Percentiles rank a stretch among this genome's conserved stretches.
These are phyloP conservation scores for Botryotinia calthae DNA, from an alignment of 2,329 filamentous ascomycete genomes.

Conservation along the genomic window DNA sequence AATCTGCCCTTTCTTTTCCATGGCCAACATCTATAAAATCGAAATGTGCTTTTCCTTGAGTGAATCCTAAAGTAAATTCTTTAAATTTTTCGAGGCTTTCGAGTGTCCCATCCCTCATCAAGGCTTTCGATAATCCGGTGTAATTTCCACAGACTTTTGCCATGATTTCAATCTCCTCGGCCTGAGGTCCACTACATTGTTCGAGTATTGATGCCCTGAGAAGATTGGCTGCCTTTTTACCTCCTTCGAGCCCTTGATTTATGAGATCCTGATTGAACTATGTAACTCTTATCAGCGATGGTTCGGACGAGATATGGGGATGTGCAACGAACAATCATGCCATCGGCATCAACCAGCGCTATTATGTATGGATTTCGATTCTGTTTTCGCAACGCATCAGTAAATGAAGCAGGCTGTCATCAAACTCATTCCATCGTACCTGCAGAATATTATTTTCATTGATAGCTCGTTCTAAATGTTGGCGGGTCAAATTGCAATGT, in stretches of 20 bases:
- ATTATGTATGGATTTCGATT: constrained; percentile 57
- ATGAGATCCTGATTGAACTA: constrained; percentile 59
- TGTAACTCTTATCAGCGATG: constrained; percentile 23
- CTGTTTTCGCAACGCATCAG: constrained; percentile 24
- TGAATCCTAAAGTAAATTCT: constrained; percentile 60
- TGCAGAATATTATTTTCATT: constrained; percentile 47
- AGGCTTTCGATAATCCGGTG: constrained; percentile 48
- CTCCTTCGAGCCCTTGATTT: constrained; percentile 48
- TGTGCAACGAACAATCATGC: constrained; percentile 51
- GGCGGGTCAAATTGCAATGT: constrained; percentile 44
- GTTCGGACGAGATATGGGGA: constrained; percentile 24
- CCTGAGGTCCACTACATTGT: constrained; percentile 44
- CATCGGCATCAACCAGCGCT: constrained; percentile 62
- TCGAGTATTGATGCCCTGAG: constrained; percentile 50
- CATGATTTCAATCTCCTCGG: constrained; percentile 52
- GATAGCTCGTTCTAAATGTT: constrained; percentile 39
- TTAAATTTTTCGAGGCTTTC: constrained; percentile 47
- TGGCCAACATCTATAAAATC: constrained; percentile 63
- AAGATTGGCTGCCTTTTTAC: constrained; percentile 43
- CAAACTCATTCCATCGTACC: constrained; percentile 41
- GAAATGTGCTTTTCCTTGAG: constrained; percentile 56
- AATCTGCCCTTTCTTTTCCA: constrained; percentile 57
- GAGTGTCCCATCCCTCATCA: constrained; percentile 50
- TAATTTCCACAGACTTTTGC: constrained; percentile 58
- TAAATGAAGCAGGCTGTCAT: not conserved